Base-by-base conservation (phyloP, 257 asterid species). In the Nicotiana benthamiana region DNA sequence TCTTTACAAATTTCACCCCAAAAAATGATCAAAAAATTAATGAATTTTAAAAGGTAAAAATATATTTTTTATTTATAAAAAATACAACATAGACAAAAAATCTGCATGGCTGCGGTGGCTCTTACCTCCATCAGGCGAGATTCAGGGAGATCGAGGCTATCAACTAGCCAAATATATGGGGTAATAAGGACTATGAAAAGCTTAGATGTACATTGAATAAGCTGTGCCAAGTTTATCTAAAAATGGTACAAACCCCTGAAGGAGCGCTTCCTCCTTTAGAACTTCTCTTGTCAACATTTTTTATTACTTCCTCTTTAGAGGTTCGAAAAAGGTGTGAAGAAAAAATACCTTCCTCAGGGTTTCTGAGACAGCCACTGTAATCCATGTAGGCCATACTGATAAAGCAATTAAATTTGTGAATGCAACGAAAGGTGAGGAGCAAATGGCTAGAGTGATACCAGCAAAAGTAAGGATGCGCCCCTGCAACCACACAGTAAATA, bases 311-410 rank as follows among this genome's bases (percentile, higher is more conserved):
- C 43, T 30, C 63, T 79, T 43, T 80, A 10, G 66, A 22, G 40
- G 57, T 24, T 51, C 59, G 43, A 64, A 64, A 83, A 59, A 79
- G 52, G 75, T 22, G 80, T 60, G 70, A 27, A 81, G 68, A 80
- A 79, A 70, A 72, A 77, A 68, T 48, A 95, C 99, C 99, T 95
- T 95, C 82, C 99, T 90, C 57, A 93, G 77, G 30, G 98, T 96
- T 84, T 96, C 98, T 40, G 94, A 91, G 79, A 94, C 68, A 75
- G 97, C 97, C 83, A 95, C 97, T 15, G 92, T 88, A 81, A 93
- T 83, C 99, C 99, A 95, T 52, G 97, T 87, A n/a, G 99, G 99
- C 96, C 97, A 92, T 60, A 94, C 86, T 54, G 97, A 93, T 85
- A 96, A 86, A 79, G 93, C 97, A 86, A 91, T 89, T 81, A 93